Conservation (phyloP, 768 basidiomycete genomes). For the Rhizopogon rudus region DNA sequence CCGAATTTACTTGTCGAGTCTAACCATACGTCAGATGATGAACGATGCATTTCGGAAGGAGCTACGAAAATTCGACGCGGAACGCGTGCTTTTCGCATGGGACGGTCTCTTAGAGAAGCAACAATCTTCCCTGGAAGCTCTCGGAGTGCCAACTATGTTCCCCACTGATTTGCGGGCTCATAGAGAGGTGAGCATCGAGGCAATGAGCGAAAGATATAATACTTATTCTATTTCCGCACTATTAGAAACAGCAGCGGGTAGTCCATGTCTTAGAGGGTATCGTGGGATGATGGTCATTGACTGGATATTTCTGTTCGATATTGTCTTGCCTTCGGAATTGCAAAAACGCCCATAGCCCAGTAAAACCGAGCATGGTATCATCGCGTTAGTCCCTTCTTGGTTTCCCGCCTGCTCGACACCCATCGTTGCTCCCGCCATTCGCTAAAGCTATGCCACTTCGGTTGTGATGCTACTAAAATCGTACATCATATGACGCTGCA, state of each 20-base stretch:
- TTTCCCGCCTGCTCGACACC: no score
- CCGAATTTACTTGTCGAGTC: slow-evolving; percentile 2
- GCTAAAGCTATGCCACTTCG: no score
- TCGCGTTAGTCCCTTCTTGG: no score
- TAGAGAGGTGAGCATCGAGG: slow-evolving; percentile 43
- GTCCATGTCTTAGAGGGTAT: slow-evolving; percentile 51
- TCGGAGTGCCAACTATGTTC: slow-evolving; percentile 72
- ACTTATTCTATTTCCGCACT: background rate
- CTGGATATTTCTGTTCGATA: background rate
- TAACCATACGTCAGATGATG: slow-evolving; percentile 24
- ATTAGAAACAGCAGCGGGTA: slow-evolving; percentile 56
- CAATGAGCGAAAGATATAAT: background rate
- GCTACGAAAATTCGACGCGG: slow-evolving; percentile 54
- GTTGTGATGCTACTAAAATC: no score
- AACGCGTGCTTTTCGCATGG: slow-evolving; percentile 59
- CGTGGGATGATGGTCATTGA: slow-evolving; percentile 15
- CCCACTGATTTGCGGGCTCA: slow-evolving; percentile 42
- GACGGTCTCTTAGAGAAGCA: slow-evolving; percentile 52
- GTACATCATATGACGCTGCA: no score
- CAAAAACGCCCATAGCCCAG: no score
- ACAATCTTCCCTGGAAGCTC: slow-evolving; percentile 41
- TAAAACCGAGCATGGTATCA: no score
- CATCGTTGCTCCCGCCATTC: no score
- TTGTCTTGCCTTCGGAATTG: no score
- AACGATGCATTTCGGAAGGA: slow-evolving; percentile 61